Percentiles rank a stretch among this genome's conserved stretches.
phyloP scores from a whole-genome alignment of 768 basidiomycete genomes.

The Amanita thiersii region DNA sequence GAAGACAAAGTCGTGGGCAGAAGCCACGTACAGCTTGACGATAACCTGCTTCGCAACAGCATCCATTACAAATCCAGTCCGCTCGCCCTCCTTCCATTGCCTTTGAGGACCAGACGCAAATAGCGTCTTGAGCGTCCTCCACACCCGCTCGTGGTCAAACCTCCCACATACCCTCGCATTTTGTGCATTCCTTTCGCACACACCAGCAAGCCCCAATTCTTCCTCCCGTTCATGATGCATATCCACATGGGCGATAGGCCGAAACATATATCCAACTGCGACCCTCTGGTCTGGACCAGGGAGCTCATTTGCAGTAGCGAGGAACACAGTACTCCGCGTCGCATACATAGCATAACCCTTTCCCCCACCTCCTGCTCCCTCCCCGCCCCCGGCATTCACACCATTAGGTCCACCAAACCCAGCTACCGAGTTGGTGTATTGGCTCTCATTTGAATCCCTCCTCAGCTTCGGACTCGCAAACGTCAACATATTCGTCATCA shows the following conservation, averaged over 20 bases:
- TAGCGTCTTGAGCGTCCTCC: conserved; percentile 45
- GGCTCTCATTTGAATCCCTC: conserved; percentile 24
- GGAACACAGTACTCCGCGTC: conserved; percentile 50
- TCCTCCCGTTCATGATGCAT: conserved; percentile 13
- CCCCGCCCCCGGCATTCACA: neutral
- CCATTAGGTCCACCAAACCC: neutral
- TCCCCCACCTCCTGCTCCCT: conserved; percentile 25
- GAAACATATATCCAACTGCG: conserved; percentile 56
- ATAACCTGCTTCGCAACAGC: conserved; percentile 30
- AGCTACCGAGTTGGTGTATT: conserved; percentile 6
- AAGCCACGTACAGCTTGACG: conserved; percentile 36
- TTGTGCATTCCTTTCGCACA: conserved; percentile 54
- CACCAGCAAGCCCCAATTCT: conserved; percentile 25
- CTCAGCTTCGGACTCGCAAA: conserved; percentile 36
- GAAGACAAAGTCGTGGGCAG: conserved; percentile 4
- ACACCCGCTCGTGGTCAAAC: conserved; percentile 64
- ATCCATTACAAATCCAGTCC: conserved; percentile 19
- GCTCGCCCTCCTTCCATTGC: conserved; percentile 9
- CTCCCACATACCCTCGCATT: conserved; percentile 53
- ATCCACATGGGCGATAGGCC: neutral
- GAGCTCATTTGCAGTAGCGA: conserved; percentile 43
- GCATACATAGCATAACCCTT: conserved; percentile 34
- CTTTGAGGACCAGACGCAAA: conserved; percentile 23
- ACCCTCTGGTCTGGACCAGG: conserved; percentile 46
- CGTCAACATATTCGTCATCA: conserved; percentile 72